Conservation (phyloP, 345 rosid species). For the Corchorus olitorius region DNA sequence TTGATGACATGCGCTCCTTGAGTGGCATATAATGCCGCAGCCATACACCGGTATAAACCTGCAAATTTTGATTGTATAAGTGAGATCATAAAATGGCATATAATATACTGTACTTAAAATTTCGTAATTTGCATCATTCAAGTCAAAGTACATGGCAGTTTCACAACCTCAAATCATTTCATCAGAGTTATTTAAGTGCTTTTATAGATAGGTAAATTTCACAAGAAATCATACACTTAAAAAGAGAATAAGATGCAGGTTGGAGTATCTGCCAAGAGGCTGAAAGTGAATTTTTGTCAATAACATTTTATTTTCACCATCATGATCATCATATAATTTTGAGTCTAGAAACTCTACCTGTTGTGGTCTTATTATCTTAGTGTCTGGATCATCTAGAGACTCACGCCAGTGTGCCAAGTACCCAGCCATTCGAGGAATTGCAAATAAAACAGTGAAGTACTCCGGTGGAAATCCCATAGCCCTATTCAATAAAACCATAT, state of each 20-base stretch:
- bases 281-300: background rate
- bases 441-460: constrained; percentile 90
- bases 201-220: background rate
- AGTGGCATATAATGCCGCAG: constrained; percentile 78
- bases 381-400: constrained; percentile 95
- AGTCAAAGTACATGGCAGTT: background rate
- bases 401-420: constrained; percentile 94
- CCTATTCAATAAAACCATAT: constrained; percentile 37
- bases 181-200: background rate
- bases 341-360: constrained; percentile 52
- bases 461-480: constrained; percentile 99
- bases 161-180: background rate
- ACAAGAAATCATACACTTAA: background rate
- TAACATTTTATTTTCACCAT: background rate
- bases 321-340: background rate
- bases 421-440: constrained; percentile 98
- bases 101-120: background rate
- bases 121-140: background rate
- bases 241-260: background rate
- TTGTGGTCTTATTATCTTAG: constrained; percentile 98
- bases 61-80: constrained; percentile 14
- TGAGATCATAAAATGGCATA: constrained; percentile 1
- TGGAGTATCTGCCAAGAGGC: background rate
- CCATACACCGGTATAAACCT: constrained; percentile 95
- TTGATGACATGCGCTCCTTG: constrained; percentile 50